Percentiles rank a stretch among this genome's conserved stretches.
Conservation (phyloP, 2,329 filamentous ascomycete genomes). For the Aspergillus uvarum region DNA sequence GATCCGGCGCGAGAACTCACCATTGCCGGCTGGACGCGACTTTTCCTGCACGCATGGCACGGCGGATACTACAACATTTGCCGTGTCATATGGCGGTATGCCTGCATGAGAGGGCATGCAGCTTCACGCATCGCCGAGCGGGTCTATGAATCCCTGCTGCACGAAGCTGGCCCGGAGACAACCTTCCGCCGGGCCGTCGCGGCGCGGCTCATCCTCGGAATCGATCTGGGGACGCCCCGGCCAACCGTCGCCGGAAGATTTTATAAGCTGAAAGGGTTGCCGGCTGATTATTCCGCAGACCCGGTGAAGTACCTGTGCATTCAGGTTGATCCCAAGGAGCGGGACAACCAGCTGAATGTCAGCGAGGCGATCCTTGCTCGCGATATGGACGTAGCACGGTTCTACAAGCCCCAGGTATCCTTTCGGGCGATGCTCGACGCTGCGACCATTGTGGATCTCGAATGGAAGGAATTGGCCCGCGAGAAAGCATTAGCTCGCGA, state of each 20-base stretch:
- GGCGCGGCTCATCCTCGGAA: conserved; percentile 37
- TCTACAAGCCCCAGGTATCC: conserved; percentile 23
- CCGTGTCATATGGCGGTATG: conserved; percentile 50
- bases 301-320: conserved; percentile 28
- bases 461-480: conserved; percentile 30
- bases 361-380: conserved; percentile 28
- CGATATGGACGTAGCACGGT: conserved; percentile 29
- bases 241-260: conserved; percentile 11
- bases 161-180: conserved; percentile 20
- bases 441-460: conserved; percentile 33
- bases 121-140: conserved; percentile 32
- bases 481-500: conserved; percentile 21
- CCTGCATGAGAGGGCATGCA: conserved; percentile 41
- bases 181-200: conserved; percentile 26
- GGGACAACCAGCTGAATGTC: conserved; percentile 27
- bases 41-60: conserved; percentile 46
- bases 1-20: conserved; percentile 20
- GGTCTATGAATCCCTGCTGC: conserved; percentile 33
- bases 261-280: conserved; percentile 21
- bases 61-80: conserved; percentile 42
- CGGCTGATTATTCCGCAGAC: conserved; percentile 27
- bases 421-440: conserved; percentile 38
- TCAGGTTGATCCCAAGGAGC: conserved; percentile 21
- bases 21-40: conserved; percentile 31
- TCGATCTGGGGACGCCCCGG: conserved; percentile 21